These are phyloP conservation scores for Colletotrichum ledebouriae DNA, from an alignment of 2,329 filamentous ascomycete genomes.

Conservation along the genomic window DNA sequence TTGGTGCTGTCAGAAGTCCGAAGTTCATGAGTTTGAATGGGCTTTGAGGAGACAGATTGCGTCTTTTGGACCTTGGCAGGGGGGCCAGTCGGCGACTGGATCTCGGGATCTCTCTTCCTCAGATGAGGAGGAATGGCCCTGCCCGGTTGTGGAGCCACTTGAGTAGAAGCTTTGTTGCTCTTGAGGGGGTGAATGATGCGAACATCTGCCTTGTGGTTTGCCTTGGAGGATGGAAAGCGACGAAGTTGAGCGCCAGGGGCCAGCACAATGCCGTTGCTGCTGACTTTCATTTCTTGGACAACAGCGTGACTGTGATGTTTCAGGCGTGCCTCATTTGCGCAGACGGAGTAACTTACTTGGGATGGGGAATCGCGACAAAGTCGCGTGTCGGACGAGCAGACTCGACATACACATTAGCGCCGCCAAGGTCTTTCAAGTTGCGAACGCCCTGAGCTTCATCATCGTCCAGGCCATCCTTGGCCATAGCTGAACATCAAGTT, in stretches of 20 bases:
- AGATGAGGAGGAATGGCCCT: neutral
- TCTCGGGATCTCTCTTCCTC: neutral
- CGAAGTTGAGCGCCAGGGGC: conserved; percentile 13
- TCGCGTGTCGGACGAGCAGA: neutral
- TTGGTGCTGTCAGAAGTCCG: too few species aligned
- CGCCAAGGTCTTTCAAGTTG: conserved; percentile 45
- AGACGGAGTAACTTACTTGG: conserved; percentile 4
- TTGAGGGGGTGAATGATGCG: neutral
- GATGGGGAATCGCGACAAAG: neutral
- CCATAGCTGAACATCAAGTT: conserved; percentile 41
- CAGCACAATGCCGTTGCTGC: conserved; percentile 24
- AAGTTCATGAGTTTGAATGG: too few species aligned
- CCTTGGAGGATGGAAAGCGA: neutral
- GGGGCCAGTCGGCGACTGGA: neutral
- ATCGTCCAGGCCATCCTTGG: conserved; percentile 48
- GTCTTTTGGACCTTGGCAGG: neutral
- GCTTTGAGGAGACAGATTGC: too few species aligned
- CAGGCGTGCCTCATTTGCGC: neutral
- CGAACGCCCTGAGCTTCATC: conserved; percentile 48
- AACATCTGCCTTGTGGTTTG: too few species aligned
- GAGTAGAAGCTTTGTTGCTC: neutral
- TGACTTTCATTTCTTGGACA: conserved; percentile 21
- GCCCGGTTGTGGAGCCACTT: neutral
- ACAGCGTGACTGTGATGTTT: neutral
- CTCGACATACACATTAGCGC: conserved; percentile 19